phyloP scores from a whole-genome alignment of 768 basidiomycete genomes.

The Suillus sp. region DNA sequence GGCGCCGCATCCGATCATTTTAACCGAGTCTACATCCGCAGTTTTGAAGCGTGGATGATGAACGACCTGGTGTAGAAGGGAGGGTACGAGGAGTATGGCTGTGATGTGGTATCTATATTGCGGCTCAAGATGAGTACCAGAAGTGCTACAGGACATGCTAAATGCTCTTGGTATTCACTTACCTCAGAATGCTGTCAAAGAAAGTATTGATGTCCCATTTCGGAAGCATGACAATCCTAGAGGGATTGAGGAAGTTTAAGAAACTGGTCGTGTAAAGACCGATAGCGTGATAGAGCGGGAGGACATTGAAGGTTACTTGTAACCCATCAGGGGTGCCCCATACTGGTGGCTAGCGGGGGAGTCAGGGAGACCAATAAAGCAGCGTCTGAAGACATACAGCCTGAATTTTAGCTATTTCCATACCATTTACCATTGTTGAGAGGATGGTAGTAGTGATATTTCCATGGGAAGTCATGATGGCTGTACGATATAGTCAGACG shows the following conservation, averaged over 20 bases:
- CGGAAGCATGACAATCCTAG: constrained; percentile 50
- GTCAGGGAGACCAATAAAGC: constrained; percentile 47
- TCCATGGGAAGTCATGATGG: constrained; percentile 65
- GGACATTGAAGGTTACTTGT: constrained; percentile 48
- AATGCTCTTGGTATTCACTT: constrained; percentile 17
- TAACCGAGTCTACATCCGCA: constrained; percentile 51
- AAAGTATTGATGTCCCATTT: constrained; percentile 55
- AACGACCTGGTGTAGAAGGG: constrained; percentile 57
- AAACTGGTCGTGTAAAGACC: constrained; percentile 53
- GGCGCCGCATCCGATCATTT: constrained; percentile 46
- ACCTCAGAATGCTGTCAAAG: constrained; percentile 56
- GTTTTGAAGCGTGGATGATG: constrained; percentile 45
- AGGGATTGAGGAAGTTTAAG: constrained; percentile 43
- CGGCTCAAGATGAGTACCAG: neutral
- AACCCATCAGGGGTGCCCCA: constrained; percentile 41
- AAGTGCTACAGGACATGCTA: neutral
- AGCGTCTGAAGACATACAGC: constrained; percentile 47
- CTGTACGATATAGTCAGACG: constrained; percentile 32
- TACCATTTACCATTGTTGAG: constrained; percentile 35
- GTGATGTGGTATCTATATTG: constrained; percentile 51
- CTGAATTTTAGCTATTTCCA: constrained; percentile 33
- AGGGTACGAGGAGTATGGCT: constrained; percentile 50
- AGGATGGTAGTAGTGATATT: constrained; percentile 46
- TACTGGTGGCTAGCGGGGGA: constrained; percentile 40
- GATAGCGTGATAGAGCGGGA: constrained; percentile 65